phyloP scores from a whole-genome alignment of 2,329 filamentous ascomycete genomes.

The Colletotrichum musicola region DNA sequence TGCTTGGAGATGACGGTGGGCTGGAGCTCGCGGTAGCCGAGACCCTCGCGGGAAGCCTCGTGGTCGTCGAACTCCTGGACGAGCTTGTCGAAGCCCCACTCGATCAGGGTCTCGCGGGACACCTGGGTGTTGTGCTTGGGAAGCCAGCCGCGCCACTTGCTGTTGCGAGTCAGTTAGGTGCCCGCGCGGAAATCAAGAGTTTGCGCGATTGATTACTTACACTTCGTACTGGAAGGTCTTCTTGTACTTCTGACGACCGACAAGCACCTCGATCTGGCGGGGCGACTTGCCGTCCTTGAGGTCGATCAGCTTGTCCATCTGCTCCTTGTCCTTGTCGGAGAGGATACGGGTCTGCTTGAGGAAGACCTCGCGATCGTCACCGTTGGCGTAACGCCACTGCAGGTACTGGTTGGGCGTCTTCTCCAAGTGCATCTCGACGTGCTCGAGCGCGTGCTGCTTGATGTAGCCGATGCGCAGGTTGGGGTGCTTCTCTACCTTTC shows the following conservation, averaged over 20 bases:
- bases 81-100: constrained; percentile 91
- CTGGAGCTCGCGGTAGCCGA: constrained; percentile 93
- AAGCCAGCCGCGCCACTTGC: constrained; percentile 89
- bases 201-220: constrained; percentile 59
- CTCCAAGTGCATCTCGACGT: constrained; percentile 99
- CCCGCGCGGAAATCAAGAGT: constrained; percentile 21
- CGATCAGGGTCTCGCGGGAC: constrained; percentile 89
- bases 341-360: constrained; percentile 97
- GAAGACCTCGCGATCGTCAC: constrained; percentile 95
- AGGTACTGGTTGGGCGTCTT: constrained; percentile 99
- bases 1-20: constrained; percentile 97
- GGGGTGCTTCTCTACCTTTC: constrained; percentile 97
- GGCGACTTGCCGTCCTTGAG: constrained; percentile 84
- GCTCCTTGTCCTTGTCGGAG: constrained; percentile 84
- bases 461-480: constrained; percentile 99
- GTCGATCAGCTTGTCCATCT: constrained; percentile 93
- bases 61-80: constrained; percentile 99
- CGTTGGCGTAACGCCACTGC: constrained; percentile 97
- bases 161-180: constrained; percentile 50
- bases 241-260: constrained; percentile 98
- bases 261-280: constrained; percentile 85
- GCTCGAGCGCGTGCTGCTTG: constrained; percentile 98
- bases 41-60: constrained; percentile 97
- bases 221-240: constrained; percentile 99
- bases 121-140: constrained; percentile 95